phyloP scores from a whole-genome alignment of 2,329 filamentous ascomycete species.

The Ilyonectria sp. region DNA sequence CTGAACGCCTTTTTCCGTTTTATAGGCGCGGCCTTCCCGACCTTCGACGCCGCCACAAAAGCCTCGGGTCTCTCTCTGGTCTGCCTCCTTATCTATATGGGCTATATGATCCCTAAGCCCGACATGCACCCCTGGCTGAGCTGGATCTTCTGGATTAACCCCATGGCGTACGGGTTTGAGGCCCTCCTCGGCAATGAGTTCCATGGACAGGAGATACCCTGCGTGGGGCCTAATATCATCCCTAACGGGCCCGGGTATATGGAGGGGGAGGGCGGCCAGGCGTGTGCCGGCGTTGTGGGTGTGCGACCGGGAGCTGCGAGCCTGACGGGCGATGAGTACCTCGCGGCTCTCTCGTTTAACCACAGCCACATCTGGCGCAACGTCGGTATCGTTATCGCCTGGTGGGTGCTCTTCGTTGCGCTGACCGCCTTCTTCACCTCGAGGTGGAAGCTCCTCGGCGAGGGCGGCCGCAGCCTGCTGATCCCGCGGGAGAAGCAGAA shows the following conservation, averaged over 20 bases:
- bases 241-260: slow-evolving; percentile 54
- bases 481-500: slow-evolving; percentile 2
- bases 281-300: slow-evolving; percentile 1
- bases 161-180: slow-evolving; percentile 77
- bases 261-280: not conserved
- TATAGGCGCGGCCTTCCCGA: slow-evolving; percentile 70
- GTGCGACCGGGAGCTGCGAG: not conserved
- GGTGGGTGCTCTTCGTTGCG: slow-evolving; percentile 25
- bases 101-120: slow-evolving; percentile 72
- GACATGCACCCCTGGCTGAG: slow-evolving; percentile 74
- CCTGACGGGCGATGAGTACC: slow-evolving; percentile 69
- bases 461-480: slow-evolving; percentile 28
- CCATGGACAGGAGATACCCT: slow-evolving; percentile 66
- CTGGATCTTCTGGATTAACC: slow-evolving; percentile 77
- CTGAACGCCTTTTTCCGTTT: slow-evolving; percentile 55
- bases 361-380: slow-evolving; percentile 53
- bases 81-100: slow-evolving; percentile 76
- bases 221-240: slow-evolving; percentile 61
- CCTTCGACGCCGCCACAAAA: slow-evolving; percentile 74
- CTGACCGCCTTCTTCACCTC: slow-evolving; percentile 39
- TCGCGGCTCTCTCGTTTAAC: slow-evolving; percentile 63
- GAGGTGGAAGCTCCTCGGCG: not conserved
- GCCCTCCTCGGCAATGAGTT: slow-evolving; percentile 70
- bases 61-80: slow-evolving; percentile 70
- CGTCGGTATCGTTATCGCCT: slow-evolving; percentile 41